phyloP scores from a whole-genome alignment of 768 basidiomycete species.

The Saitozyma sp. region DNA sequence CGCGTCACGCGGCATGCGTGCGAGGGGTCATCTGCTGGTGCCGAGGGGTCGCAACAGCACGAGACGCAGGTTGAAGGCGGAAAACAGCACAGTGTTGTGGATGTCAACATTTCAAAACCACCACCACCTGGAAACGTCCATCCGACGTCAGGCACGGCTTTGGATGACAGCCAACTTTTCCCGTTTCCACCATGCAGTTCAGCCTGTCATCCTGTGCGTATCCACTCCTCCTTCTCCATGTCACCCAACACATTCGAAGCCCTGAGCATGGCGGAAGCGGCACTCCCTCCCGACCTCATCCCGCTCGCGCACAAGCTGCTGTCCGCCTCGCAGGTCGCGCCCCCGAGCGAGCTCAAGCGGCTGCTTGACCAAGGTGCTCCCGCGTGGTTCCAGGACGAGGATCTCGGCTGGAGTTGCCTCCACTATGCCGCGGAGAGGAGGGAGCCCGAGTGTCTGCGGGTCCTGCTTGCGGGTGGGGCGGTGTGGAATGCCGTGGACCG shows the following conservation, averaged over 20 bases:
- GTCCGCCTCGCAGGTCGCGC: constrained; percentile 16
- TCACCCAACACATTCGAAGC: neutral
- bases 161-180: too few species aligned
- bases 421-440: constrained; percentile 74
- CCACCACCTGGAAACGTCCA: too few species aligned
- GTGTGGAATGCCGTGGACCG: constrained; percentile 93
- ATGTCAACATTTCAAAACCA: too few species aligned
- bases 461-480: constrained; percentile 76
- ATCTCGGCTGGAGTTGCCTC: constrained; percentile 74
- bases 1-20: too few species aligned
- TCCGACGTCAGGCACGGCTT: too few species aligned
- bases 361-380: constrained; percentile 58
- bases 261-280: constrained; percentile 11
- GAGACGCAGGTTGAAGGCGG: too few species aligned
- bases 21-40: too few species aligned
- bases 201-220: too few species aligned
- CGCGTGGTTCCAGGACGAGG: constrained; percentile 85
- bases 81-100: too few species aligned
- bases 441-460: constrained; percentile 63
- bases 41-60: too few species aligned
- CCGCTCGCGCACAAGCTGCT: constrained; percentile 29
- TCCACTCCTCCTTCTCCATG: neutral
- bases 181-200: too few species aligned
- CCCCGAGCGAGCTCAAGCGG: constrained; percentile 27
- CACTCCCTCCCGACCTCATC: constrained; percentile 25